These are phyloP conservation scores for Hyparrhenia diplandra DNA, from an alignment of 176 grass and related monocot genomes.

Conservation along the genomic window DNA sequence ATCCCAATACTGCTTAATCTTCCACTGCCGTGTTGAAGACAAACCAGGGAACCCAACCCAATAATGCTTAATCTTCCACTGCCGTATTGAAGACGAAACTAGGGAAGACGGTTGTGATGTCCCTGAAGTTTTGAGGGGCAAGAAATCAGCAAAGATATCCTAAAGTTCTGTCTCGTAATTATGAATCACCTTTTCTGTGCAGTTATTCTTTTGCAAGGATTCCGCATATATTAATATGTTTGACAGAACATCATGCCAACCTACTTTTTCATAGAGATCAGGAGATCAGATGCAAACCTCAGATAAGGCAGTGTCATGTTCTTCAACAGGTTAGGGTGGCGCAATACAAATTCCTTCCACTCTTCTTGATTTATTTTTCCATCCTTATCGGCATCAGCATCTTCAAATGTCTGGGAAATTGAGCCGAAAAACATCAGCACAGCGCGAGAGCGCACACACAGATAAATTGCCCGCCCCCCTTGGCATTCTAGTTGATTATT, in stretches of 20 bases:
- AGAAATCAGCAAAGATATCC: background rate
- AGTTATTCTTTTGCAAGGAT: background rate
- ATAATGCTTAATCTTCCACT: too few species aligned
- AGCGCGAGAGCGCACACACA: too few species aligned
- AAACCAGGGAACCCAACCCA: too few species aligned
- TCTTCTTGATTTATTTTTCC: constrained; percentile 78
- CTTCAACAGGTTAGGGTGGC: constrained; percentile 65
- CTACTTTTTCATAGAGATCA: background rate
- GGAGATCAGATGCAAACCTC: constrained; percentile 32
- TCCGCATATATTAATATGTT: background rate
- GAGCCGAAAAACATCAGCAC: background rate
- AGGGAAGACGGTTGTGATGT: constrained; percentile 78
- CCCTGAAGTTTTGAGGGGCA: constrained; percentile 36
- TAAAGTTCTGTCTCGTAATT: background rate
- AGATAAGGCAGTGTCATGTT: constrained; percentile 90
- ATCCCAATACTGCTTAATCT: constrained; percentile 37
- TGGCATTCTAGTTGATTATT: too few species aligned
- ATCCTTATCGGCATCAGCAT: constrained; percentile 68
- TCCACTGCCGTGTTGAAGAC: constrained; percentile 78
- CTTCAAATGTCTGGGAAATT: constrained; percentile 70
- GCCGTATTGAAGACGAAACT: too few species aligned
- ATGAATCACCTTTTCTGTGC: background rate
- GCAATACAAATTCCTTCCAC: constrained; percentile 73
- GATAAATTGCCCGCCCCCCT: too few species aligned
- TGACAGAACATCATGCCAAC: background rate